Evolutionary conservation across 768 basidiomycete species (phyloP), one percentile per base, ranked within the genome.

Genomic region (Lactarius hatsudake): DNA sequence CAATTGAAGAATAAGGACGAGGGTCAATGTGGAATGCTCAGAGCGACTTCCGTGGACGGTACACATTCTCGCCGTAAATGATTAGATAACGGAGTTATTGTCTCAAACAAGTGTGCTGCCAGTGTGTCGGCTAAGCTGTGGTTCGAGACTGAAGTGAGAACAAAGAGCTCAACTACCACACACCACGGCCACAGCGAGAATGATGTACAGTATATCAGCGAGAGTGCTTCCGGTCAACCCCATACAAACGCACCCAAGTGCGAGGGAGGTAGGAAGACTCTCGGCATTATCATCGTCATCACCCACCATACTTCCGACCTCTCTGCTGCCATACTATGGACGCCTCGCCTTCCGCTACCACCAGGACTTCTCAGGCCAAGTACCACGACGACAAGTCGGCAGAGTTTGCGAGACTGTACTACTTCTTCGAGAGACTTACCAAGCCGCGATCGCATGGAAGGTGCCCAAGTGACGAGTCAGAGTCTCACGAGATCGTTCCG

Each of bases 361-460:
- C 12, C 53, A 61, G 32, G 48, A 59, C 62, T 30, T 28, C 57
- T 28, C 61, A 28, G 20, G 30, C 30, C 20, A 58, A 17, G 43
- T 5, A 23, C 9, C 48, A 59, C 34, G 63, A 70, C 32, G 63
- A 70, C 28, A 67, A 65, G 57, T 67, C 69, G 15, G 65, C 71
- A 17, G 71, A 71, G 43, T 71, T 71, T 51, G 69, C 65, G 5
- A 63, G 69, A 36, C 43, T 71, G 15, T 70, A 67, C 56, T 70
- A 71, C 65, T 71, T 70, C 48, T 71, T 71, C 61, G 69, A 70
- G 48, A 71, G 67, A 58, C 63, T 71, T 9, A 59, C 65, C 26
- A 65, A 65, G 2, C 71, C 69, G 26, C 69, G 69, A 26, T 42
- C 65, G 51, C 56, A 48, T 8, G 57, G 38, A 34, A 36, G n/a